These are phyloP conservation scores for Yamadazyma membranifaciens DNA, from an alignment of 1,139 yeast genomes.

Conservation along the genomic window DNA sequence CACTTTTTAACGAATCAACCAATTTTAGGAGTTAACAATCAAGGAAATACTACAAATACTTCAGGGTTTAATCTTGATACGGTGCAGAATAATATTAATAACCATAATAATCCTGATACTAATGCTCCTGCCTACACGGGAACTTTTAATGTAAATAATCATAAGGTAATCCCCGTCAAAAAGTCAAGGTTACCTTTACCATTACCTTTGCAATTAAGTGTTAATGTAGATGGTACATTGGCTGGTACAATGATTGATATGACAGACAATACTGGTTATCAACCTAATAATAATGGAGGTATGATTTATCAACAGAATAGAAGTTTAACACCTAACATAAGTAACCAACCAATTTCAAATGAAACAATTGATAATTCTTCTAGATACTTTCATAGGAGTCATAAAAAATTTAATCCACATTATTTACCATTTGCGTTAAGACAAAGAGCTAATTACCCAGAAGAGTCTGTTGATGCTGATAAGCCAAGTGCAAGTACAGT, in stretches of 20 bases:
- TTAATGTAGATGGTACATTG: neutral
- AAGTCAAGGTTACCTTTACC: slow-evolving; percentile 2
- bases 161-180: slow-evolving; percentile 2
- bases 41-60: too few relatives aligned
- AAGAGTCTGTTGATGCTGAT: slow-evolving; percentile 18
- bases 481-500: slow-evolving; percentile 17
- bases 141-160: neutral
- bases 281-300: neutral
- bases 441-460: slow-evolving; percentile 19
- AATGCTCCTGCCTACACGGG: neutral
- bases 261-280: slow-evolving; percentile 6
- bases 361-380: neutral
- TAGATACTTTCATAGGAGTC: slow-evolving; percentile 3
- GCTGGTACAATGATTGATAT: neutral
- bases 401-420: slow-evolving; percentile 31
- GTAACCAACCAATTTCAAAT: neutral
- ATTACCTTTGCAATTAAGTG: neutral
- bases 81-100: neutral
- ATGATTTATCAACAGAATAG: neutral
- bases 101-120: neutral
- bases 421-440: slow-evolving; percentile 35
- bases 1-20: slow-evolving; percentile 13
- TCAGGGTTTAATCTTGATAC: neutral
- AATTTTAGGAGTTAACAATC: neutral
- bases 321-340: slow-evolving; percentile 1